Conservation (phyloP, 768 basidiomycete species). For the Thelephora ganbajun region DNA sequence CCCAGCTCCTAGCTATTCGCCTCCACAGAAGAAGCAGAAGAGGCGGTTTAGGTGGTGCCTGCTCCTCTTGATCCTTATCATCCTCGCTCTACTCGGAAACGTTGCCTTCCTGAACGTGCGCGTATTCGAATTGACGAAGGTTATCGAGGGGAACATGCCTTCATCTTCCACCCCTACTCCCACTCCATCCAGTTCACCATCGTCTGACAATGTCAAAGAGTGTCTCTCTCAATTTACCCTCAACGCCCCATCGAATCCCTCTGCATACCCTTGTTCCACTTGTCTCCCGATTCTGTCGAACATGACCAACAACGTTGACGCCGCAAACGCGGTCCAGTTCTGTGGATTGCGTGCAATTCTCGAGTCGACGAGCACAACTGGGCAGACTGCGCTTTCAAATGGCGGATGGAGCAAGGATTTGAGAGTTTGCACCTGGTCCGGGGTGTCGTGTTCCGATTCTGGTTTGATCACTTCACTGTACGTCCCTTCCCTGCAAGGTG, state of each 20-base stretch:
- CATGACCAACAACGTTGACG: conserved; percentile 21
- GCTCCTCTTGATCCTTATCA: conserved; percentile 20
- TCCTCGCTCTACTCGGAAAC: conserved; percentile 31
- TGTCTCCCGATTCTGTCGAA: conserved; percentile 27
- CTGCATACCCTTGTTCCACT: conserved; percentile 30
- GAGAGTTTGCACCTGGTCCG: conserved; percentile 32
- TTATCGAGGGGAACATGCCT: conserved; percentile 1
- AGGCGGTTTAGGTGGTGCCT: conserved; percentile 6
- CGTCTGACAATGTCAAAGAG: conserved; percentile 24
- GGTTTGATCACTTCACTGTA: conserved; percentile 29
- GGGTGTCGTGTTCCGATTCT: conserved; percentile 27
- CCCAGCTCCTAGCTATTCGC: conserved; percentile 10
- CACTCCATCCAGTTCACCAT: conserved; percentile 13
- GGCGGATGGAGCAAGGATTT: conserved; percentile 31
- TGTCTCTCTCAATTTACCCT: conserved; percentile 32
- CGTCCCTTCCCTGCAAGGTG: conserved; percentile 8
- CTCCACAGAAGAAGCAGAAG: conserved; percentile 11
- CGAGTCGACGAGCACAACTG: conserved; percentile 21
- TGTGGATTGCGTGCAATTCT: conserved; percentile 32
- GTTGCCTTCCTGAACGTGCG: conserved; percentile 23
- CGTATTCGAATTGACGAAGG: conserved; percentile 12
- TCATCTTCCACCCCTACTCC: conserved; percentile 8
- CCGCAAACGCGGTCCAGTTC: conserved; percentile 29
- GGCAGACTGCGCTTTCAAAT: conserved; percentile 25
- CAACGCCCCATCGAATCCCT: conserved; percentile 28